phyloP scores from a whole-genome alignment of 106 monocot species.

The Gastrodia elata region DNA sequence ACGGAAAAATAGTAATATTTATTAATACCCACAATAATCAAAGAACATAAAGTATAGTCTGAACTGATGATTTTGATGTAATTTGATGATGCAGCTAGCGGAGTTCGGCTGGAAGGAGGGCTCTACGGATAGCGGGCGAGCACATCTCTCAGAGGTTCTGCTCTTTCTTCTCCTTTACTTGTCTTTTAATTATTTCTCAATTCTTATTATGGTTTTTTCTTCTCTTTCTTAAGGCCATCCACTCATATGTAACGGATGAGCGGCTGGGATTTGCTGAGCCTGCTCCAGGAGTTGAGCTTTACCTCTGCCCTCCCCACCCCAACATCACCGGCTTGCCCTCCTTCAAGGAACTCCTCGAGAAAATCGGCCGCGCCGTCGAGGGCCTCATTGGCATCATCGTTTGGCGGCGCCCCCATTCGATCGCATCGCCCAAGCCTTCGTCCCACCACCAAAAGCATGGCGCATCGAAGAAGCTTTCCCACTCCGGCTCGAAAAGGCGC shows the following conservation, averaged over 20 bases:
- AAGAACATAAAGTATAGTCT: too few species aligned
- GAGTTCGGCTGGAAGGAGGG: conserved; percentile 75
- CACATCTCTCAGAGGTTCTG: conserved; percentile 51
- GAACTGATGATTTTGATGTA: too few species aligned
- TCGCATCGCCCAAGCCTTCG: conserved; percentile 29
- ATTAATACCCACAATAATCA: too few species aligned
- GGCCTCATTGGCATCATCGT: conserved; percentile 65
- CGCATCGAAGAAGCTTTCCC: conserved; percentile 32
- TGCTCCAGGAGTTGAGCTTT: conserved; percentile 58
- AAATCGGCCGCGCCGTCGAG: conserved; percentile 9
- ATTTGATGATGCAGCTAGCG: conserved; percentile 43
- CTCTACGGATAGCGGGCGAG: conserved; percentile 47
- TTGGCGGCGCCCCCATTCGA: conserved; percentile 50
- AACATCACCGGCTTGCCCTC: conserved; percentile 34
- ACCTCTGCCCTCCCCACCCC: conserved; percentile 62
- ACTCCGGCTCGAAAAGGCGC: conserved; percentile 29
- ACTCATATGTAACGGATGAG: conserved; percentile 71
- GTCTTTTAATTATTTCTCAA: not conserved
- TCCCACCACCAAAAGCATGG: conserved; percentile 22
- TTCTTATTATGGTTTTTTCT: not conserved
- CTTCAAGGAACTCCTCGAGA: conserved; percentile 34
- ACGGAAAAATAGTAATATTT: too few species aligned
- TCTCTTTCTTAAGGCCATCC: conserved; percentile 39
- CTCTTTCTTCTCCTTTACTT: not conserved
- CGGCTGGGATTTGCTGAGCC: conserved; percentile 79